Evolutionary conservation across 371 early-diverging fungal species (phyloP).

Genomic region (Haplosporangium sp.): DNA sequence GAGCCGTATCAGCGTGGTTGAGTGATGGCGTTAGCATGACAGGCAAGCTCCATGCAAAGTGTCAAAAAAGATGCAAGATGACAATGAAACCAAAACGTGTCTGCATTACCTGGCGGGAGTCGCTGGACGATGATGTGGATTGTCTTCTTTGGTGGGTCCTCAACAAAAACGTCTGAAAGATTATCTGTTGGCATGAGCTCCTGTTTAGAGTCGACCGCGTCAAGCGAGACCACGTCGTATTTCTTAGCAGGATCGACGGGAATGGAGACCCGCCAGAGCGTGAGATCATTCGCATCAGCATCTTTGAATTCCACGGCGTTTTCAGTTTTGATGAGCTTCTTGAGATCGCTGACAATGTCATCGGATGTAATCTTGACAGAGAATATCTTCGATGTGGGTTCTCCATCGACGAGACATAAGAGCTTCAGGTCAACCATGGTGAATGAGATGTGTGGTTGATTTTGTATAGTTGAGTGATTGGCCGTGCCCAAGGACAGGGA

Average conservation of each 20-base stretch:
- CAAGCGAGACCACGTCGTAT: conserved; percentile 3
- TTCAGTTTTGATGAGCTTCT: conserved; percentile 35
- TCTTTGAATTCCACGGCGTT: conserved; percentile 4
- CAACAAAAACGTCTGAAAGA: background rate
- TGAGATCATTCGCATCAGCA: conserved; percentile 15
- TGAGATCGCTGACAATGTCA: conserved; percentile 25
- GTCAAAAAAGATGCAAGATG: too few relatives aligned
- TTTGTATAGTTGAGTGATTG: too few relatives aligned
- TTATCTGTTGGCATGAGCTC: background rate
- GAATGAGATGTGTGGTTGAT: too few relatives aligned
- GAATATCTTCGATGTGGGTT: conserved; percentile 6
- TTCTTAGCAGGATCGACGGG: conserved; percentile 6
- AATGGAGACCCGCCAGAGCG: conserved; percentile 30
- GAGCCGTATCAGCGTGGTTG: too few relatives aligned
- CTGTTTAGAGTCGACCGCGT: background rate
- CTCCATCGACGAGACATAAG: conserved; percentile 43
- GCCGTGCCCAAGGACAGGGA: too few relatives aligned
- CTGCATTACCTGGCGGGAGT: too few relatives aligned
- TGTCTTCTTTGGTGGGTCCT: background rate
- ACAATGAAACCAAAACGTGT: background rate
- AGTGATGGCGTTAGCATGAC: background rate
- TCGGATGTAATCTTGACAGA: background rate
- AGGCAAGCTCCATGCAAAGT: background rate
- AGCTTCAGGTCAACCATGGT: conserved; percentile 7
- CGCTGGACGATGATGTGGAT: conserved; percentile 22